Evolutionary conservation across 352 stramenopile species (phyloP).

Genomic region (Thraustochytrium sp.): DNA sequence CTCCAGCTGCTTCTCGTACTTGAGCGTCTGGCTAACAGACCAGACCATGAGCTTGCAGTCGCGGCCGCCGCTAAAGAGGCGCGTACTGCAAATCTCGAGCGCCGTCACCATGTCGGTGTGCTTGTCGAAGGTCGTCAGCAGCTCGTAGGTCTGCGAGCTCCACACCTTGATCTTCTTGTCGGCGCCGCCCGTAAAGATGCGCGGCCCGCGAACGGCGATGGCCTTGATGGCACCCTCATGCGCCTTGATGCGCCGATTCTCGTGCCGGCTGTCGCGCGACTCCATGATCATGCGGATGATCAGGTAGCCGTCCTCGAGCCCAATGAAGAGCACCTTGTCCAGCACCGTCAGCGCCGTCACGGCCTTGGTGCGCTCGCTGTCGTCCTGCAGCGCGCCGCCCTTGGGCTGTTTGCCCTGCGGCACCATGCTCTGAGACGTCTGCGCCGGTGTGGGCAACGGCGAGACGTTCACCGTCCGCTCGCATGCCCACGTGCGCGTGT

Average conservation of each 20-base stretch:
- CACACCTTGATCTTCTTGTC: constrained; percentile 41
- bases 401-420: neutral
- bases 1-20: constrained; percentile 30
- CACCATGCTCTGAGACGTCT: neutral
- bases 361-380: constrained; percentile 19
- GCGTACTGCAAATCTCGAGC: neutral
- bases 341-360: constrained; percentile 28
- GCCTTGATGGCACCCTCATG: constrained; percentile 2
- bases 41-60: constrained; percentile 33
- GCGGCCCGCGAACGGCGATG: constrained; percentile 2
- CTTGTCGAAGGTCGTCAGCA: constrained; percentile 23
- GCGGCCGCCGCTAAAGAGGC: constrained; percentile 27
- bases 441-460: neutral
- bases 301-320: constrained; percentile 30
- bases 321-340: constrained; percentile 24
- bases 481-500: constrained; percentile 26
- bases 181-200: constrained; percentile 43
- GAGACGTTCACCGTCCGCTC: constrained; percentile 36
- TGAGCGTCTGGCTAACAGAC: neutral
- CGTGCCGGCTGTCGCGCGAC: neutral
- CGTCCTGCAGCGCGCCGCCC: neutral
- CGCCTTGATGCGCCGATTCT: constrained; percentile 2
- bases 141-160: constrained; percentile 14
- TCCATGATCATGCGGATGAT: constrained; percentile 40
- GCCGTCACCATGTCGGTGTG: constrained; percentile 32